Evolutionary conservation across 2,329 filamentous ascomycete genomes (phyloP).

Genomic region (Lachnellula hyalina): DNA sequence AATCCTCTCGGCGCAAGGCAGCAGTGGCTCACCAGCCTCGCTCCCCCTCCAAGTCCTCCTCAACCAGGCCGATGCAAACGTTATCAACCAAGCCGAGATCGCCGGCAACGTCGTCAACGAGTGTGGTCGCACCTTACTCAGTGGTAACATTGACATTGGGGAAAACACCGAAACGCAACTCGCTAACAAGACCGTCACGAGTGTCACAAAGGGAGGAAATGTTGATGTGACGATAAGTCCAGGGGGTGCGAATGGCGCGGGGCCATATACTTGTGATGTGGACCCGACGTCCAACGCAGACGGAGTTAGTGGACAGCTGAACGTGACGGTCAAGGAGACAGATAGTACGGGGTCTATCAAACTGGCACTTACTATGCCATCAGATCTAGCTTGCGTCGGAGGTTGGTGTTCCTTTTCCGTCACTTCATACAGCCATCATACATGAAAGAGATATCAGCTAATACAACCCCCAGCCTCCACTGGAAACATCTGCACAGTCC

Average conservation of each 20-base stretch:
- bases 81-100: slow-evolving; percentile 55
- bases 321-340: background rate
- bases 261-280: slow-evolving; percentile 50
- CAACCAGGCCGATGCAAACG: slow-evolving; percentile 36
- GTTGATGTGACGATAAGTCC: slow-evolving; percentile 49
- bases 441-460: background rate
- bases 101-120: slow-evolving; percentile 48
- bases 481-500: slow-evolving; percentile 53
- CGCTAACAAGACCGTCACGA: slow-evolving; percentile 41
- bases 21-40: slow-evolving; percentile 7
- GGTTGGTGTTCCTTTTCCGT: slow-evolving; percentile 34
- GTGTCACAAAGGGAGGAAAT: slow-evolving; percentile 41
- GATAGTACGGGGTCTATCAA: slow-evolving; percentile 48
- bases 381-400: slow-evolving; percentile 44
- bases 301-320: slow-evolving; percentile 1
- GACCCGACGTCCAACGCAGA: slow-evolving; percentile 41
- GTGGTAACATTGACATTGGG: slow-evolving; percentile 57
- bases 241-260: slow-evolving; percentile 48
- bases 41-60: slow-evolving; percentile 6
- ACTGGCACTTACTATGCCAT: slow-evolving; percentile 50
- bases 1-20: slow-evolving; percentile 12
- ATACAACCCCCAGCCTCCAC: slow-evolving; percentile 39
- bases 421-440: background rate
- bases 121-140: slow-evolving; percentile 56
- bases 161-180: slow-evolving; percentile 50